These are phyloP conservation scores for Orobanche coerulescens DNA, from an alignment of 257 asterid genomes.

Conservation along the genomic window DNA sequence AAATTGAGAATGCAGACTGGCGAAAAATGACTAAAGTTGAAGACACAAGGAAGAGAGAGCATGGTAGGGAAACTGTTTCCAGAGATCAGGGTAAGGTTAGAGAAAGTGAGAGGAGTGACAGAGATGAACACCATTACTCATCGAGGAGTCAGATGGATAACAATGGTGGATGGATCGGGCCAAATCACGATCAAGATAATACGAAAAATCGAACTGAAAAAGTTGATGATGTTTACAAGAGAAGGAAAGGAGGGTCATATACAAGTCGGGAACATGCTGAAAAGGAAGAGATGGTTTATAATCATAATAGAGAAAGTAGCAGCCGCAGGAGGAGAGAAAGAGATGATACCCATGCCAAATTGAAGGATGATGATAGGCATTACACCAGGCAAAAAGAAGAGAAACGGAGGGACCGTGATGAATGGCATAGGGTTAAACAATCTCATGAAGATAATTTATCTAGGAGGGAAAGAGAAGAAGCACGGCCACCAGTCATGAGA, in stretches of 20 bases:
- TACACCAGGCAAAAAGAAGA: conserved; percentile 67
- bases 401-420: conserved; percentile 83
- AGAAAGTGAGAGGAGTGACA: conserved; percentile 60
- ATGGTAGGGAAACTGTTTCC: conserved; percentile 48
- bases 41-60: conserved; percentile 61
- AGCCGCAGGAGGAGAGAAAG: conserved; percentile 73
- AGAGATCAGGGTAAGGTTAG: conserved; percentile 46
- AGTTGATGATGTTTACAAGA: conserved; percentile 50
- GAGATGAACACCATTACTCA: conserved; percentile 49
- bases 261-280: conserved; percentile 44
- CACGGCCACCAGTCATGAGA: conserved; percentile 43
- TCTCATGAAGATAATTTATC: conserved; percentile 38
- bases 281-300: conserved; percentile 49
- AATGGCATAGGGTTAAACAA: conserved; percentile 67
- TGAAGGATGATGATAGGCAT: conserved; percentile 58
- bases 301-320: conserved; percentile 61
- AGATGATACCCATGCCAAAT: conserved; percentile 58
- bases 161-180: conserved; percentile 51
- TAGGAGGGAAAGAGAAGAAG: conserved; percentile 75
- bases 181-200: conserved; percentile 45
- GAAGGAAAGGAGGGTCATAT: conserved; percentile 64
- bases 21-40: conserved; percentile 56
- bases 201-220: conserved; percentile 43
- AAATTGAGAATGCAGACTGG: conserved; percentile 46
- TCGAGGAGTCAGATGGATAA: conserved; percentile 52